phyloP scores from a whole-genome alignment of 2,329 filamentous ascomycete genomes.

The Hymenoscyphus linearis region DNA sequence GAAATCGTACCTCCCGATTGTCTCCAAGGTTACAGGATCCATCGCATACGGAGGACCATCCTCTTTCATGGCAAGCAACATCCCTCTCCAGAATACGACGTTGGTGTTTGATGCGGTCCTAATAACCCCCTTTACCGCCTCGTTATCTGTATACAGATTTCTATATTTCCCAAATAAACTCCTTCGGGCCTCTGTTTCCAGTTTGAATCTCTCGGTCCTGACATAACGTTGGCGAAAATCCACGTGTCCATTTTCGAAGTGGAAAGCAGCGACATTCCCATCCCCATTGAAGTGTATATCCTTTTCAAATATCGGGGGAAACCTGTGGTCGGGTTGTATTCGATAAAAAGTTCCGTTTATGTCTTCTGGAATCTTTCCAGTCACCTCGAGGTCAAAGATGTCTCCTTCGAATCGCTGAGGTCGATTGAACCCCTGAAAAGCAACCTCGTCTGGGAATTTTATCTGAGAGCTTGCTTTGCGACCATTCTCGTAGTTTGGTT shows the following conservation, averaged over 20 bases:
- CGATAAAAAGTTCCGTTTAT: constrained; percentile 42
- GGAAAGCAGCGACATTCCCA: constrained; percentile 31
- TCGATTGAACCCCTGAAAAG: constrained; percentile 37
- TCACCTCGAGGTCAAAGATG: constrained; percentile 36
- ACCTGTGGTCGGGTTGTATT: constrained; percentile 42
- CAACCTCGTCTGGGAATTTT: constrained; percentile 19
- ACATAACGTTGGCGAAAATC: constrained; percentile 32
- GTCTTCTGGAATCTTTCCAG: constrained; percentile 36
- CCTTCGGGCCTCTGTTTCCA: constrained; percentile 23
- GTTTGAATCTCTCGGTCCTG: constrained; percentile 28
- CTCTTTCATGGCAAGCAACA: constrained; percentile 49
- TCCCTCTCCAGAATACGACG: constrained; percentile 51
- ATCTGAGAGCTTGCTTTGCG: constrained; percentile 16
- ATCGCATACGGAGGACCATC: constrained; percentile 47
- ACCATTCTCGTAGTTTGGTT: constrained; percentile 17
- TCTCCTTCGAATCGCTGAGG: constrained; percentile 37
- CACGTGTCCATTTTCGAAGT: constrained; percentile 29
- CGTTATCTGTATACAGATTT: constrained; percentile 52
- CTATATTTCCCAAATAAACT: constrained; percentile 50
- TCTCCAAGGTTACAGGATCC: constrained; percentile 42
- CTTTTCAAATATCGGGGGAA: constrained; percentile 49
- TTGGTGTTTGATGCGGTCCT: constrained; percentile 56
- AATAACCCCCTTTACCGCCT: constrained; percentile 49
- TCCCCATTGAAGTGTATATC: constrained; percentile 38
- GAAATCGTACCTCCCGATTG: constrained; percentile 46